A percentile compares a stretch with the other conserved stretches of the same genome.
These are phyloP conservation scores for Alternaria dauci DNA, from an alignment of 2,329 filamentous ascomycete genomes.

Conservation along the genomic window DNA sequence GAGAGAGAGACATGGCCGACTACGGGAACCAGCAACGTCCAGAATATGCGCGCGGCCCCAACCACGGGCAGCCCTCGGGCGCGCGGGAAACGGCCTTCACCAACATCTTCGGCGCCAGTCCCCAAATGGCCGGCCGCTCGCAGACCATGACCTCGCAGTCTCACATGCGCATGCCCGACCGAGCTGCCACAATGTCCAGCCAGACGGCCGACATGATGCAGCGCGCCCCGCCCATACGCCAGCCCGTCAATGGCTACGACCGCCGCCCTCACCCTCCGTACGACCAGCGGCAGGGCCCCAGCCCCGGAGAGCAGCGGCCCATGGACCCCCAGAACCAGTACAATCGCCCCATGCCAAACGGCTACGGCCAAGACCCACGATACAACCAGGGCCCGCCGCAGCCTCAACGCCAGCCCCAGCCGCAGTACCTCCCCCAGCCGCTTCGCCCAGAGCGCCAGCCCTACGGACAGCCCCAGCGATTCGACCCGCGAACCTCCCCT, in stretches of 20 bases:
- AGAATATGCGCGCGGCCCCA: slow-evolving; percentile 62
- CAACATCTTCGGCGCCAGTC: slow-evolving; percentile 93
- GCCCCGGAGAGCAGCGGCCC: slow-evolving; percentile 39
- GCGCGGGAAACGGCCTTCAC: slow-evolving; percentile 95
- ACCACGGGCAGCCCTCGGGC: slow-evolving; percentile 62
- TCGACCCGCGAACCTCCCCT: slow-evolving; percentile 66
- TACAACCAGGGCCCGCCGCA: slow-evolving; percentile 47
- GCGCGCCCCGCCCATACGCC: slow-evolving; percentile 69
- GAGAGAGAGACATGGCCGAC: slow-evolving; percentile 64
- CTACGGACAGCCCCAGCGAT: slow-evolving; percentile 76
- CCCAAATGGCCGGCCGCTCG: slow-evolving; percentile 76
- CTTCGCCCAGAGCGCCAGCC: slow-evolving; percentile 70
- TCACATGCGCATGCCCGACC: slow-evolving; percentile 67
- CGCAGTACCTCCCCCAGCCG: slow-evolving; percentile 68
- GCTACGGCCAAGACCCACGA: slow-evolving; percentile 49
- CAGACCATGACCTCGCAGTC: slow-evolving; percentile 93
- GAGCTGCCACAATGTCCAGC: slow-evolving; percentile 73
- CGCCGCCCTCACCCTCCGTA: slow-evolving; percentile 43
- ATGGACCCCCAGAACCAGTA: slow-evolving; percentile 39
- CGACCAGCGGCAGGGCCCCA: slow-evolving; percentile 36
- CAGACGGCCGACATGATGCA: slow-evolving; percentile 64
- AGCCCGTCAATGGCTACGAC: slow-evolving; percentile 54
- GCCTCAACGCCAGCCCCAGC: slow-evolving; percentile 55
- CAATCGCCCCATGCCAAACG: slow-evolving; percentile 48
- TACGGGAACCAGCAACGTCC: slow-evolving; percentile 69